Evolutionary conservation across 1,139 yeast genomes (phyloP), one percentile per base, ranked within the genome.

Genomic region (Blastobotrys apis): DNA sequence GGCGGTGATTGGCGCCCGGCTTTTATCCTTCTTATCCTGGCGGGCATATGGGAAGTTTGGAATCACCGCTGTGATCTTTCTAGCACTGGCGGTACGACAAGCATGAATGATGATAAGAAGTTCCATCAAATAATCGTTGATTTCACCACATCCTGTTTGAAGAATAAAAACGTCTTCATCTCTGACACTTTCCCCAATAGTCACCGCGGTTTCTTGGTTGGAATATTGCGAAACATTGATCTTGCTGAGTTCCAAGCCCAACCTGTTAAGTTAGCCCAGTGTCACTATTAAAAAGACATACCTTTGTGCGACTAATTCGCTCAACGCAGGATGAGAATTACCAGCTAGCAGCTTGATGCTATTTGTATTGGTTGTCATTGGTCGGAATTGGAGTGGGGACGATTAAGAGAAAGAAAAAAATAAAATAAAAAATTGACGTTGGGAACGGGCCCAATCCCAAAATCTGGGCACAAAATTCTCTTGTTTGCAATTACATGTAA

Each of bases 31-130:
- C 63, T 94, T 80, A 67, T 92, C 97, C 68, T 92, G 97, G 65
- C 97, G 81, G 23, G 97, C 97, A 61, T 92, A 92, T n/a, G 97
- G 97, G 68, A 90, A 92, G 64, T 84, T 87, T 43, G 98, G 97
- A 54, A 92, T 77, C 33, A 92, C 94, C 1, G 95, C 97, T 1
- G 97, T 88, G 64, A 92, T 87, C 56, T 95, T 76, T 60, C 97
- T 78, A 6, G 97, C 97, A 47, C 94, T 82, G 12, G 97, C 97
- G 4, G 90, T 86, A 59, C 83, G 84, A 67, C 97, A 90, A 17
- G 97, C 97, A 65, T 87, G 87, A 57, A 90, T 84, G 82, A 90
- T 85, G 58, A 90, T 84, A 55, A 92, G 69, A 43, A 90, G 70
- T 64, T 92, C 97, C 73, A 92, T 73, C 37, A 92, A 80, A 53